phyloP scores from a whole-genome alignment of 805 yeast species.

The Wickerhamomyces subpelliculosus region DNA sequence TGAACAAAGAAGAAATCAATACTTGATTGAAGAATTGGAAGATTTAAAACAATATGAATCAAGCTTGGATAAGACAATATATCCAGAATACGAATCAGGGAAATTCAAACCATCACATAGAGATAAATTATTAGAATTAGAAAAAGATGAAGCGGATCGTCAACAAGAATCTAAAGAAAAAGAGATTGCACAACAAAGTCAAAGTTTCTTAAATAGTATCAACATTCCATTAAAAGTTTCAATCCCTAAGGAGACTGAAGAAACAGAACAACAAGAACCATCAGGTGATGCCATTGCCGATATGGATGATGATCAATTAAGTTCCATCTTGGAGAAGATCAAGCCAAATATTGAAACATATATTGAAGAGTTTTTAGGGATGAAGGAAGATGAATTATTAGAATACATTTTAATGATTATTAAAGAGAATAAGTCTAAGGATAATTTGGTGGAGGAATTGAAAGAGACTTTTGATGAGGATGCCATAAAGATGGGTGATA shows the following conservation, averaged over 20 bases:
- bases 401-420: conserved; percentile 36
- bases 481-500: conserved; percentile 33
- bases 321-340: conserved; percentile 18
- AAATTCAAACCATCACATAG: conserved; percentile 14
- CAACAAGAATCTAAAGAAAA: conserved; percentile 26
- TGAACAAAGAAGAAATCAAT: conserved; percentile 11
- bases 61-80: conserved; percentile 26
- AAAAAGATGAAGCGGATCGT: conserved; percentile 33
- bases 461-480: conserved; percentile 46
- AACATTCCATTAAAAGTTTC: conserved; percentile 14
- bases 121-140: conserved; percentile 32
- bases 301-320: conserved; percentile 10
- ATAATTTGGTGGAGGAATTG: conserved; percentile 35
- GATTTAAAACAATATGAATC: conserved; percentile 29
- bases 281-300: conserved; percentile 1
- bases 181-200: conserved; percentile 9
- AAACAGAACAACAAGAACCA: conserved; percentile 2
- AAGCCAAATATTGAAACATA: conserved; percentile 32
- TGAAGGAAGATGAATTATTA: conserved; percentile 43
- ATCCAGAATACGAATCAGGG: conserved; percentile 8
- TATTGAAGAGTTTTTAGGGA: conserved; percentile 47
- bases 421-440: conserved; percentile 25
- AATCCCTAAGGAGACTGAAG: conserved; percentile 9
- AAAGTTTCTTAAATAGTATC: conserved; percentile 11
- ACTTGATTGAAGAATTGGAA: conserved; percentile 18